Base-by-base conservation (phyloP, 495 filamentous ascomycete species). In the Penicillium taxi region DNA sequence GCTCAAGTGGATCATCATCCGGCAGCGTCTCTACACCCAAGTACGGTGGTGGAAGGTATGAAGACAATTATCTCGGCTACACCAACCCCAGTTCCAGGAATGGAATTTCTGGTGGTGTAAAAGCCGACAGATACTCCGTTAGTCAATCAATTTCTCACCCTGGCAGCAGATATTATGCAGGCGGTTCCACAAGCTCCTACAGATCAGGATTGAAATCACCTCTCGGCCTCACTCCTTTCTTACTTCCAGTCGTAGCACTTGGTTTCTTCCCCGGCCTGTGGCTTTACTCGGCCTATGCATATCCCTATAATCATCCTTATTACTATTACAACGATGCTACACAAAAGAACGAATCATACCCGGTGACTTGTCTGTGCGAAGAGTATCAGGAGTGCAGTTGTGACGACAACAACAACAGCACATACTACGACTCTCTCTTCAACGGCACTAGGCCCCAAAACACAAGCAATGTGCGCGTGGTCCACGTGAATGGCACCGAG, bases 291-390 rank as follows among this genome's bases (percentile, higher is more conserved):
- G 58, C 50, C 29, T 68, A 66, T 48, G 79, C 75, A 15, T 91
- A 86, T 48, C 53, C 68, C 9, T 95, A 94, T 59, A 62, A 59
- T n/a, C 79, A 81, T 56, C 38, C 55, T 2, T 65, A 80, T 38
- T 68, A 65, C n/a, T 81, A 84, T 50, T 26, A 38, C 26, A 60
- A 72, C 28, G 31, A 55, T 6, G 51, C 59, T 16, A 50, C 45
- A 14, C 50, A 67, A 18, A 44, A 56, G n/a, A 85, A 89, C 58
- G 69, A 86, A 62, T 81, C 79, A 1, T 64, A 81, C 36, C 78
- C 81, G 0, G 78, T 94, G 2, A 56, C 63, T 8, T 96, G 90
- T 52, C 58, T 84, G 32, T 96, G 91, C 58, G 70, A 80, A 33
- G 47, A 75, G 42, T 77, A 84, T 46, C 48, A 45, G 25, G 77